Evolutionary conservation across 1,284 basidiomycete genomes (phyloP).

Genomic region (Anthracocystis setariae): DNA sequence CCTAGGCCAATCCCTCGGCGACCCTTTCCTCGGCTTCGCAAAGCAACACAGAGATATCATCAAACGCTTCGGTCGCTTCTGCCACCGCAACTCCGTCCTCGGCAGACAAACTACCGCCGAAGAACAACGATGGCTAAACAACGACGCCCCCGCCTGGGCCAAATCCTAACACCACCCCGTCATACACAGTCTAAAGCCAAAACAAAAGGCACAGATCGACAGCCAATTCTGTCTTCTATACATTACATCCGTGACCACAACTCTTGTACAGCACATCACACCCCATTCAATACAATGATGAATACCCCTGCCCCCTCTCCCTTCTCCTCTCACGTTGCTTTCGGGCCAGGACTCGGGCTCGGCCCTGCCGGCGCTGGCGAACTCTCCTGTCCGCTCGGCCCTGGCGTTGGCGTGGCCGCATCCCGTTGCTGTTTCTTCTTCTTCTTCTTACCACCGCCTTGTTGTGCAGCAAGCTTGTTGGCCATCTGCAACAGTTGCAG

Average conservation of each 20-base stretch:
- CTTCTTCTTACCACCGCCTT: slow-evolving; percentile 38
- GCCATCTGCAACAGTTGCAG: slow-evolving; percentile 64
- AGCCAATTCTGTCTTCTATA: too few species aligned
- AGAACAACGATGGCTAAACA: slow-evolving; percentile 13
- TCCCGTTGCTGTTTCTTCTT: slow-evolving; percentile 34
- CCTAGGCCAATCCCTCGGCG: slow-evolving; percentile 24
- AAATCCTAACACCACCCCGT: slow-evolving; percentile 8
- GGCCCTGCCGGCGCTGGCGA: slow-evolving; percentile 29
- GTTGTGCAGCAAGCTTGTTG: slow-evolving; percentile 58
- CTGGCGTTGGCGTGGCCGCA: slow-evolving; percentile 35
- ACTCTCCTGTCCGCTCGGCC: slow-evolving; percentile 28
- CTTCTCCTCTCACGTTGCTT: slow-evolving; percentile 3
- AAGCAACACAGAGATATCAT: slow-evolving; percentile 30
- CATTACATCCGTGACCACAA: neutral
- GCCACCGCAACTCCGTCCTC: slow-evolving; percentile 33
- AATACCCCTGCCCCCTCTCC: neutral
- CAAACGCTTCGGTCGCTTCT: slow-evolving; percentile 35
- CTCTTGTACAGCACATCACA: neutral
- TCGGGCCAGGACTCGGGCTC: slow-evolving; percentile 34
- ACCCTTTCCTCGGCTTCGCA: slow-evolving; percentile 20
- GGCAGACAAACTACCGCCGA: slow-evolving; percentile 27
- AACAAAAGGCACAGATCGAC: too few species aligned
- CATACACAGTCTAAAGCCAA: too few species aligned
- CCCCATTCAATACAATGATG: neutral
- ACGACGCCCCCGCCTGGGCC: slow-evolving; percentile 32